Evolutionary conservation across 371 early-diverging fungal species (phyloP), one percentile per base, ranked within the genome.

Genomic region (Capillidium heterosporum): DNA sequence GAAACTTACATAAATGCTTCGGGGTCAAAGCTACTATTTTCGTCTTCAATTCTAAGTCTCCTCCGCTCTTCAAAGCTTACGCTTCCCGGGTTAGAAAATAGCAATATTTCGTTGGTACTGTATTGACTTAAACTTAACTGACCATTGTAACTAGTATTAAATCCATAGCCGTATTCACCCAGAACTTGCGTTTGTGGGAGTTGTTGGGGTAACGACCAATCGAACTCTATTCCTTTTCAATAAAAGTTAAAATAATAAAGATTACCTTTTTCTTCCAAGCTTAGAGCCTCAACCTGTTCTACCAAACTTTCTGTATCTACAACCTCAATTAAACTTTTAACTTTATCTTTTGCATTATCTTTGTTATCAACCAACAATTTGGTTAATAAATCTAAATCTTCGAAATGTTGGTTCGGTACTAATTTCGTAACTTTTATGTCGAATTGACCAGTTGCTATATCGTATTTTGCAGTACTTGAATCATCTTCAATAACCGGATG

Each of bases 201-300:
- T 46, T 74, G 70, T 59, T 93, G 91, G 0, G 86, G 85, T n/a
- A 87, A 53, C 56, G 87, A 84, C 91, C 91, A 92, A 53, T 89
- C 81, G 61, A 82, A 83, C 11, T 84, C 79, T 27, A 74, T 75
- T 19, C 81, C 82, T 68, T 64, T 47, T 57, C 57, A 56, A 42
- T 60, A 56, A 17, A 58, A 24, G 58, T 29, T 48, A 11, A 50
- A 2, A 47, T 21, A 15, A 10, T 49, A 57, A 19, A 23, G 41
- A 48, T 32, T 15, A 17, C 17, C 28, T 21, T 10, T 13, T 21
- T 42, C 15, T 31, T 53, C 10, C 35, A 35, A 35, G 13, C 35
- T 35, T 35, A 35, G 13, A 35, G 4, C 13, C 13, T 35, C 35
- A 35, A 35, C 35, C 13, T 35, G 35, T 35, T 35, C 7, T 4